Evolutionary conservation across 2,329 filamentous ascomycete genomes (phyloP).

Genomic region (Tolypocladium album): DNA sequence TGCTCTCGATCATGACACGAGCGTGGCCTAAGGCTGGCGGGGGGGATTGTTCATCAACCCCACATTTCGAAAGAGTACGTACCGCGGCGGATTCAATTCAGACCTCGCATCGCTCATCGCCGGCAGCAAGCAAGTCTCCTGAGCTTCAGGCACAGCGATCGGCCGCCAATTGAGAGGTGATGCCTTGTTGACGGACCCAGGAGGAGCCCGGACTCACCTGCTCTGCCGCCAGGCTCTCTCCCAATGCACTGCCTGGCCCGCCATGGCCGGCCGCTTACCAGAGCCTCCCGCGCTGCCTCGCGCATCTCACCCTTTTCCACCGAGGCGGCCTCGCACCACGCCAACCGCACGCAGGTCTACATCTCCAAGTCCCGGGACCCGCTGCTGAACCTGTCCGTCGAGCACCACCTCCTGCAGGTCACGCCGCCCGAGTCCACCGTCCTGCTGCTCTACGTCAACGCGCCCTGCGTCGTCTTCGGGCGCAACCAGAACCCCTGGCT

Average conservation of each 20-base stretch:
- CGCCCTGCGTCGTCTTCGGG: conserved; percentile 80
- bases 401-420: conserved; percentile 76
- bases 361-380: conserved; percentile 61
- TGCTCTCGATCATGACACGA: no score
- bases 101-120: neutral
- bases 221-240: neutral
- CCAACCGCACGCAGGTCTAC: conserved; percentile 54
- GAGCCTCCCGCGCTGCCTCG: neutral
- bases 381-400: conserved; percentile 85
- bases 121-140: neutral
- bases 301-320: conserved; percentile 18
- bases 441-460: conserved; percentile 81
- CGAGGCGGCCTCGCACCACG: conserved; percentile 27
- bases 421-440: conserved; percentile 62
- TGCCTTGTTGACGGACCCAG: neutral
- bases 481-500: conserved; percentile 98
- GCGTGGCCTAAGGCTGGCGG: neutral
- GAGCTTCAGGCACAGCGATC: neutral
- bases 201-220: neutral
- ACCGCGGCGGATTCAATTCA: neutral
- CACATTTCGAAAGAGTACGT: neutral
- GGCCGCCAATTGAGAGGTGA: neutral
- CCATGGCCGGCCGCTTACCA: neutral
- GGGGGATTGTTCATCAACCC: neutral
- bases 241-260: neutral